Conservation (phyloP, 1,284 basidiomycete genomes). For the Microbotryum saponariae region DNA sequence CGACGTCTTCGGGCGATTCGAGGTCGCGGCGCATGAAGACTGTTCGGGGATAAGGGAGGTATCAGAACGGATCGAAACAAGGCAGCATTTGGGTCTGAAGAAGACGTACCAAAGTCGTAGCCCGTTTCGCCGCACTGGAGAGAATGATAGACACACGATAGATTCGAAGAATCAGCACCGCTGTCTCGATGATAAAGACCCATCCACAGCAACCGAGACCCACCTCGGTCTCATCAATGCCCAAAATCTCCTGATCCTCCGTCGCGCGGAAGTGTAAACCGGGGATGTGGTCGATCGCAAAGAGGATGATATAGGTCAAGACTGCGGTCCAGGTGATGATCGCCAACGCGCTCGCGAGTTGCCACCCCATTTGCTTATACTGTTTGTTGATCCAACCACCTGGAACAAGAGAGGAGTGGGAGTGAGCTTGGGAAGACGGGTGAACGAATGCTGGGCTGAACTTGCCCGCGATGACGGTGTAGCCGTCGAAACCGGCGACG, state of each 20-base stretch:
- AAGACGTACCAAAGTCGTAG: conserved; percentile 2
- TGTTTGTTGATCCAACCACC: conserved; percentile 65
- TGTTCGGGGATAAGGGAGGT: conserved; percentile 4
- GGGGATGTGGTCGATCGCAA: conserved; percentile 89
- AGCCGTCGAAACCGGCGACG: conserved; percentile 75
- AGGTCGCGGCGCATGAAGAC: conserved; percentile 21
- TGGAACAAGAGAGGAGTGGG: not conserved
- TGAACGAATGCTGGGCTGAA: not conserved
- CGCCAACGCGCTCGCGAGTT: conserved; percentile 69
- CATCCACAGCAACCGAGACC: not conserved
- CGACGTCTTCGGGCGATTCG: conserved; percentile 8
- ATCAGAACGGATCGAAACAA: too few species aligned
- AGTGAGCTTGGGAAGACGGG: too few species aligned
- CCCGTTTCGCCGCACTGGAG: conserved; percentile 1
- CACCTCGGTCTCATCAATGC: conserved; percentile 85
- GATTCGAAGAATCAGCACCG: too few species aligned
- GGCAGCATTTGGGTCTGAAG: too few species aligned
- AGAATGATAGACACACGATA: not conserved
- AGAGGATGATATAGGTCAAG: conserved; percentile 65
- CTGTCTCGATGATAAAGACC: too few species aligned
- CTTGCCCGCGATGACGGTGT: conserved; percentile 61
- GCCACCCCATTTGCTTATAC: conserved; percentile 78
- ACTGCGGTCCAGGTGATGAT: conserved; percentile 60
- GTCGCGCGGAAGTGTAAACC: conserved; percentile 65
- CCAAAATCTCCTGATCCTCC: conserved; percentile 82